Evolutionary conservation across 2,329 filamentous ascomycete genomes (phyloP), one percentile per base, ranked within the genome.

Genomic region (Trichophaea hybrida): DNA sequence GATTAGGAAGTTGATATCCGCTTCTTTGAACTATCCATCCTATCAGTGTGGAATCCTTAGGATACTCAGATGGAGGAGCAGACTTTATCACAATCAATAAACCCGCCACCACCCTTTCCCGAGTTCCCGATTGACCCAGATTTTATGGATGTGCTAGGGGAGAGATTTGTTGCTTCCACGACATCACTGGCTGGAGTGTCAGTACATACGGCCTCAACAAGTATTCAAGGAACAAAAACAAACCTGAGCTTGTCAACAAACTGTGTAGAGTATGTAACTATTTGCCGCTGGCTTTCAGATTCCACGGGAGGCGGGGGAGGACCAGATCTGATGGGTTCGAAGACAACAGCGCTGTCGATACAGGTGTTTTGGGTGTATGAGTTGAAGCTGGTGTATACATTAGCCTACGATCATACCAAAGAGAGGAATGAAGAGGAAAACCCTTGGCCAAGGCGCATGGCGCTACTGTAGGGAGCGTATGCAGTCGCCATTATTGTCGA

Each of bases 331-430:
- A 49, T 55, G 4, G 61, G 57, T 13, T 66, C 67, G 57, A 73
- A 65, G 10, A 67, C 59, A 6, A 73, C 71, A 4, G 72, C 72
- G 56, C 70, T 68, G 38, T 73, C 71, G 24, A 73, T 68, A 31
- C 71, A 70, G 48, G 72, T 71, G 60, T 73, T 71, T 58, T 73
- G 72, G 2, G 71, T 73, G 53, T 72, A 73, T 13, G 72, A 73
- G 46, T 73, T 73, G 65, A 73, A 73, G 54, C 71, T 70, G 44
- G 37, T 6, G 12, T 51, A 55, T 40, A 35, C 32, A 44, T 46
- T 6, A 24, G 7, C 8, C 46, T 24, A 10, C 17, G 32, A 13
- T 13, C n/a, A 17, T 31, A 51, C n/a, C 5, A 15, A n/a, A n/a
- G 57, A 38, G 10, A 3, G 12, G 34, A 62, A 32, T 15, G 43